phyloP scores from a whole-genome alignment of 2,329 filamentous ascomycete genomes.

The Amphichorda felina region DNA sequence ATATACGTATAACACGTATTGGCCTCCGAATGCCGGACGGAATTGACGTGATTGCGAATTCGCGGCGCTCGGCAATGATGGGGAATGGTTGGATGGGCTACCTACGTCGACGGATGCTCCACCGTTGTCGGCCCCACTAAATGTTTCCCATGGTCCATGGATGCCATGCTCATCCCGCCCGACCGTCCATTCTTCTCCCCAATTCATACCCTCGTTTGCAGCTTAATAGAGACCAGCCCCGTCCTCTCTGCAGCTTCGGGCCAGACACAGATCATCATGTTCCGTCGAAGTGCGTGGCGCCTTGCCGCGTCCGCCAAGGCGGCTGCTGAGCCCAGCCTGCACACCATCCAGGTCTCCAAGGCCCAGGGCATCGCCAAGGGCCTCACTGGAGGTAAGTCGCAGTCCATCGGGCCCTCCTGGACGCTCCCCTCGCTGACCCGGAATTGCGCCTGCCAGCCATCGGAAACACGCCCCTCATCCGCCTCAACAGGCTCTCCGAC shows the following conservation, averaged over 20 bases:
- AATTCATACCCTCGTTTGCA: not conserved
- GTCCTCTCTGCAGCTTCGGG: no score
- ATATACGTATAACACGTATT: not conserved
- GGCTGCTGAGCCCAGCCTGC: constrained; percentile 33
- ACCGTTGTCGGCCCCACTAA: no score
- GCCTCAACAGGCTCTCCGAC: constrained; percentile 75
- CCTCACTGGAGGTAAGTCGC: constrained; percentile 63
- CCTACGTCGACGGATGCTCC: no score
- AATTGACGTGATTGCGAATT: constrained; percentile 2
- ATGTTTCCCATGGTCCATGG: no score
- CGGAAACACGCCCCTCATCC: constrained; percentile 92
- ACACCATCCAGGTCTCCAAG: constrained; percentile 62
- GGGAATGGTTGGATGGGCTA: no score
- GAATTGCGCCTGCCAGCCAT: constrained; percentile 53
- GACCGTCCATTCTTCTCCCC: no score
- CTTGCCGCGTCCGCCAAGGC: constrained; percentile 43
- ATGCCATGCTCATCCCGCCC: no score
- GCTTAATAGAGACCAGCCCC: constrained; percentile 1
- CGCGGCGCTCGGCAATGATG: constrained; percentile 2
- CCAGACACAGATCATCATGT: constrained; percentile 35
- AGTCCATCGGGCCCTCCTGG: no score
- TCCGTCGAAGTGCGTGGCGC: constrained; percentile 54
- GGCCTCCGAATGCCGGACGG: not conserved
- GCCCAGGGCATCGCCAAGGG: constrained; percentile 71
- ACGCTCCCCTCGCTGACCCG: not conserved